Base-by-base conservation (phyloP, 208 protist genomes). In the Herpetomonas muscarum region DNA sequence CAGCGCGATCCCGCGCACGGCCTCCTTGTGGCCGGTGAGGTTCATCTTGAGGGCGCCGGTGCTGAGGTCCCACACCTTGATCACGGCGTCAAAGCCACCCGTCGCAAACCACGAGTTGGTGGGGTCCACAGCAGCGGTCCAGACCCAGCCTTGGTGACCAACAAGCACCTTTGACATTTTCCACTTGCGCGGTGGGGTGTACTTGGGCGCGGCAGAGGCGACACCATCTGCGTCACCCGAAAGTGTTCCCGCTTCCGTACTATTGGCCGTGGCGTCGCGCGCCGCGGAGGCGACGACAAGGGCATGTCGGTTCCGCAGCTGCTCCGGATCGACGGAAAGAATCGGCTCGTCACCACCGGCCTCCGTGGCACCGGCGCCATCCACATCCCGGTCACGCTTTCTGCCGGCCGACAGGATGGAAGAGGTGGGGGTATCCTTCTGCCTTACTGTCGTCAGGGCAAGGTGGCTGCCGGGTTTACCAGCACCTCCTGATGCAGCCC, bases 71-170 rank as follows among this genome's bases (percentile, higher is more conserved):
- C 98, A 99, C 4, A 99, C 79, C 65, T 99, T 99, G 57, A 99
- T 98, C 1, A 98, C 98, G 19, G 93, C 78, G 68, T 99, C 99
- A n/a, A 87, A 93, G 26, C 95, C 90, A 39, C 98, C 98, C 0
- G 98, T 99, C 30, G 81, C 93, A 73, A 99, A 99, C 97, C 98
- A 99, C 69, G 98, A 85, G 80, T 99, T 99, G n/a, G 63, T 84
- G 4, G 90, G 86, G 57, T 99, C 98, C 6, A 99, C 97, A 2
- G 92, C 85, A 6, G 99, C 65, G 5, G 76, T 66, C 61, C 93
- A 92, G 0, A 99, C 98, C 97, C 97, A 99, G 0, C 98, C 98
- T 21, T 87, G 79, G 67, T 96, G 92, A 0, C 85, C 92, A 3
- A 90, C 70, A 12, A 97, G 71, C 19, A 97, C 88, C 24, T 96